Conservation (phyloP, 2,329 filamentous ascomycete genomes). For the Simplicillium sp. region DNA sequence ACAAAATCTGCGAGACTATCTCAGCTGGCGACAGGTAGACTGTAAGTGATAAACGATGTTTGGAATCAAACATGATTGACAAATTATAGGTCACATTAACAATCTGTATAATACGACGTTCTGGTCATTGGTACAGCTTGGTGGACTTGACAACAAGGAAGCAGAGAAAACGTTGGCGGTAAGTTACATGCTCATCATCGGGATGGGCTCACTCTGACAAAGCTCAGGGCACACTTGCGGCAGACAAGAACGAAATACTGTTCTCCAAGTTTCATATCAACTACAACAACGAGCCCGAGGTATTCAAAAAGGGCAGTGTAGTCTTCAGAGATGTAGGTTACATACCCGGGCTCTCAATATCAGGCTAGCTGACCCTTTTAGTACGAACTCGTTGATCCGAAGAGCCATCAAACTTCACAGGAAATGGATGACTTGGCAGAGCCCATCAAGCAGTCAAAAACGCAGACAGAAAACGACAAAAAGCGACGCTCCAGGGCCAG, state of each 20-base stretch:
- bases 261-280: constrained; percentile 86
- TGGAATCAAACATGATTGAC: constrained; percentile 8
- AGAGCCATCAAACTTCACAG: constrained; percentile 32
- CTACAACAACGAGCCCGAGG: constrained; percentile 92
- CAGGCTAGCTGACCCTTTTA: constrained; percentile 22
- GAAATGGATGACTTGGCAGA: constrained; percentile 41
- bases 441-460: constrained; percentile 55
- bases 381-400: constrained; percentile 62
- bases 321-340: constrained; percentile 66
- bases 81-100: constrained; percentile 73
- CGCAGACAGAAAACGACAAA: constrained; percentile 73
- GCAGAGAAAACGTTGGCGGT: constrained; percentile 76
- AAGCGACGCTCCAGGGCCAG: constrained; percentile 74
- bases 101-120: constrained; percentile 98
- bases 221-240: constrained; percentile 64
- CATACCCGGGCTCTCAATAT: background rate
- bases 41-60: constrained; percentile 45
- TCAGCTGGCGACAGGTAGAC: constrained; percentile 95
- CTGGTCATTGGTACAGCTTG: constrained; percentile 76
- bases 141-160: constrained; percentile 64
- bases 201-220: constrained; percentile 9
- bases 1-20: constrained; percentile 80
- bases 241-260: constrained; percentile 93
- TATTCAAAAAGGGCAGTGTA: constrained; percentile 89
- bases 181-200: constrained; percentile 12